phyloP scores from a whole-genome alignment of 495 filamentous ascomycete species.

The Hypomontagnella submonticulosa region DNA sequence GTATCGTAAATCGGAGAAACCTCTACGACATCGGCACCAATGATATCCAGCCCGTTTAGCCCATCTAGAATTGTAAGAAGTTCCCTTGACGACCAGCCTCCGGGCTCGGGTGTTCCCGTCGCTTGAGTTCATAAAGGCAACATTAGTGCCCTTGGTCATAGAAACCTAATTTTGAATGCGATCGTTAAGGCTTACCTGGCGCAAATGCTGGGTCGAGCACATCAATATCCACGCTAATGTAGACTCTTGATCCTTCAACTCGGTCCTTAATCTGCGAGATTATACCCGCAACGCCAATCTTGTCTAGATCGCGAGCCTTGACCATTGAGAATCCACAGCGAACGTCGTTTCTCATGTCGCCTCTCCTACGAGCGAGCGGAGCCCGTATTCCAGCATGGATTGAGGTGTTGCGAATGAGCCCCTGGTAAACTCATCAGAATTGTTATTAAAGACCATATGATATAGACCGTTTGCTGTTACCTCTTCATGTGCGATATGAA shows the following conservation, averaged over 20 bases:
- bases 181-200: conserved; percentile 44
- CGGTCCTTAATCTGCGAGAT: conserved; percentile 78
- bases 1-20: conserved; percentile 77
- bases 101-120: conserved; percentile 88
- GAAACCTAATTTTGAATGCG: conserved; percentile 60
- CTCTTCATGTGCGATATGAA: conserved; percentile 61
- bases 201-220: conserved; percentile 79
- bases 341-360: conserved; percentile 83
- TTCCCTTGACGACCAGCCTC: conserved; percentile 87
- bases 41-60: conserved; percentile 74
- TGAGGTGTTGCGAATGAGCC: conserved; percentile 79
- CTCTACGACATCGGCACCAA: conserved; percentile 84
- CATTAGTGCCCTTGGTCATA: conserved; percentile 9
- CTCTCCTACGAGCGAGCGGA: conserved; percentile 71
- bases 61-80: conserved; percentile 59
- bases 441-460: conserved; percentile 33
- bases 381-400: conserved; percentile 90
- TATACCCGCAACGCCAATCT: conserved; percentile 75
- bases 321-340: conserved; percentile 85
- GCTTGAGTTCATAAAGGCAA: conserved; percentile 50
- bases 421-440: conserved; percentile 72
- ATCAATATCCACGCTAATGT: conserved; percentile 90
- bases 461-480: conserved; percentile 23
- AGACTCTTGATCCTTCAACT: conserved; percentile 80
- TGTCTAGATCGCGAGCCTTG: conserved; percentile 85